These are phyloP conservation scores for Fusarium odoratissimum DNA, from an alignment of 2,329 filamentous ascomycete genomes.

Conservation along the genomic window DNA sequence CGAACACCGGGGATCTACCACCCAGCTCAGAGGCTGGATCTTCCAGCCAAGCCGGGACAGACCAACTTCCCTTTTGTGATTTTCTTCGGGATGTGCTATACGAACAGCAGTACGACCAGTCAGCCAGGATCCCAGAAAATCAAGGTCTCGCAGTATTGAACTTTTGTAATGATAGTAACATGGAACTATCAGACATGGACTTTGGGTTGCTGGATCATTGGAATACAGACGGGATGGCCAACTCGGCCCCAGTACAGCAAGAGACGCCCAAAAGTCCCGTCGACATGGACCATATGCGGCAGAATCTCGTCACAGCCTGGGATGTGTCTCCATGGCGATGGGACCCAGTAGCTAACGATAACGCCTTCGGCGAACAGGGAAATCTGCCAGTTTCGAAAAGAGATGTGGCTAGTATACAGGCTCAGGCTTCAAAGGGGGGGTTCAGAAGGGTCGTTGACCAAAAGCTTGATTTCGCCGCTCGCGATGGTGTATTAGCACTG, in stretches of 20 bases:
- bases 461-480: constrained; percentile 58
- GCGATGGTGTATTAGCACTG: constrained; percentile 73
- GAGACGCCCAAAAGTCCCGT: constrained; percentile 48
- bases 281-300: constrained; percentile 60
- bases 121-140: constrained; percentile 51
- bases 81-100: constrained; percentile 64
- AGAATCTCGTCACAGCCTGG: constrained; percentile 61
- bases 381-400: constrained; percentile 57
- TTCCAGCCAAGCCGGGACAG: constrained; percentile 44
- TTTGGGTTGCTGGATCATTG: constrained; percentile 63
- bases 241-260: constrained; percentile 33
- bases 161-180: constrained; percentile 61
- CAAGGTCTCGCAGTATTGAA: constrained; percentile 60
- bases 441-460: constrained; percentile 57
- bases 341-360: constrained; percentile 59
- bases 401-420: constrained; percentile 53
- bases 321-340: constrained; percentile 64
- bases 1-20: constrained; percentile 34
- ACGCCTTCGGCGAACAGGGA: constrained; percentile 56
- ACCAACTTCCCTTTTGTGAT: constrained; percentile 59
- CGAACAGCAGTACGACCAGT: constrained; percentile 54
- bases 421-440: constrained; percentile 53
- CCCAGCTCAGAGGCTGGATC: constrained; percentile 31
- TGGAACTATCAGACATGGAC: constrained; percentile 64
- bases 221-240: constrained; percentile 55